phyloP scores from a whole-genome alignment of 73 alveolate genomes.

The Paraurostyla sp. region DNA sequence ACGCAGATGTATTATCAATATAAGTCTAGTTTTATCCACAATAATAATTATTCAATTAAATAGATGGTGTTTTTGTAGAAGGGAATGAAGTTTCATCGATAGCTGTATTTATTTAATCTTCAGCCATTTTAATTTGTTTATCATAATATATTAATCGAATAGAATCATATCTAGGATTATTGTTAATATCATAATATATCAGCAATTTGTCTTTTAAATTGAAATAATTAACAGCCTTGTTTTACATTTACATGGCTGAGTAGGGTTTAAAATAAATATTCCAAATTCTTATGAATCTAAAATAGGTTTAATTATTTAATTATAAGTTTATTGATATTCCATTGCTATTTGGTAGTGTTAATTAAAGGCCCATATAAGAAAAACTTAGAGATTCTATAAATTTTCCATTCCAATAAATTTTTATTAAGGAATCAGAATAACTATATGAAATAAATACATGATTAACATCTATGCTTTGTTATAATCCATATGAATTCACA shows the following conservation, averaged over 20 bases:
- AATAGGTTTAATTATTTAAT: background rate
- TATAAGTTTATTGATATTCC: background rate
- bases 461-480: background rate
- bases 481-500: background rate
- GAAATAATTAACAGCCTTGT: background rate
- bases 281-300: slow-evolving; percentile 32
- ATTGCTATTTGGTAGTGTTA: background rate
- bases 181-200: background rate
- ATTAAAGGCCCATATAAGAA: too few species aligned
- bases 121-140: background rate
- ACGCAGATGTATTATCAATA: background rate
- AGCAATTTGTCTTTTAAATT: background rate
- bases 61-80: background rate
- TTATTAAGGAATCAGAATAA: background rate
- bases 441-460: background rate
- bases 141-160: slow-evolving; percentile 15
- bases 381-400: too few species aligned
- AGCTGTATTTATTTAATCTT: background rate
- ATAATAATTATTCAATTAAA: background rate
- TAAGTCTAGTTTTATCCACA: background rate
- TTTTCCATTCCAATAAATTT: background rate
- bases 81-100: background rate
- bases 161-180: background rate
- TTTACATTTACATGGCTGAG: background rate
- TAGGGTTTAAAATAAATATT: slow-evolving; percentile 31